phyloP scores from a whole-genome alignment of 1,284 basidiomycete species.

The Macrocystidia cucumis region DNA sequence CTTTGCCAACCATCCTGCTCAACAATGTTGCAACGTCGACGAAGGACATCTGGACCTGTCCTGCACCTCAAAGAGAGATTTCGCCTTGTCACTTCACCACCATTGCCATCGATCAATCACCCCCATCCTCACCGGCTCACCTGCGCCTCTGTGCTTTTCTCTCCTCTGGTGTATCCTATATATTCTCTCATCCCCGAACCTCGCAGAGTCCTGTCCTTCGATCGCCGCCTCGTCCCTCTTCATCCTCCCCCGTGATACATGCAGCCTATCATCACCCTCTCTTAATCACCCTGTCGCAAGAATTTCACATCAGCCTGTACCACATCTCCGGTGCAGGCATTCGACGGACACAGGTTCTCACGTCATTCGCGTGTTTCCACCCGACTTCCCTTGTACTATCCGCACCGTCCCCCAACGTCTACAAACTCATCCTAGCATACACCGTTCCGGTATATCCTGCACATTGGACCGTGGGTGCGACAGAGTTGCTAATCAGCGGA shows the following conservation, averaged over 20 bases:
- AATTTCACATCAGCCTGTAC: conserved; percentile 63
- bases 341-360: conserved; percentile 52
- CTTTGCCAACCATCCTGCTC: conserved; percentile 17
- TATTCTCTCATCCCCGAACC: too few relatives aligned
- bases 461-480: conserved; percentile 75
- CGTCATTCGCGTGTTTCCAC: conserved; percentile 67
- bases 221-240: too few relatives aligned
- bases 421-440: conserved; percentile 68
- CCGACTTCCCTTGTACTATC: conserved; percentile 68
- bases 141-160: conserved; percentile 53
- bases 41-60: conserved; percentile 21
- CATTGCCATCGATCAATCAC: conserved; percentile 67
- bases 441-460: conserved; percentile 69
- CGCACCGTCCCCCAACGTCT: conserved; percentile 42
- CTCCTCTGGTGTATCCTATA: conserved; percentile 57
- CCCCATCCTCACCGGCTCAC: conserved; percentile 32
- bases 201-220: too few relatives aligned
- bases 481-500: conserved; percentile 69
- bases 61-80: conserved; percentile 12
- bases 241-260: conserved; percentile 42
- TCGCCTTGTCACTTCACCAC: conserved; percentile 44
- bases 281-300: conserved; percentile 58
- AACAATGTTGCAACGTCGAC: conserved; percentile 13
- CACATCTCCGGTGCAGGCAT: conserved; percentile 46
- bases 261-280: conserved; percentile 73